Evolutionary conservation across 2,329 filamentous ascomycete species (phyloP).

Genomic region (Nothomitra cinnamomea): DNA sequence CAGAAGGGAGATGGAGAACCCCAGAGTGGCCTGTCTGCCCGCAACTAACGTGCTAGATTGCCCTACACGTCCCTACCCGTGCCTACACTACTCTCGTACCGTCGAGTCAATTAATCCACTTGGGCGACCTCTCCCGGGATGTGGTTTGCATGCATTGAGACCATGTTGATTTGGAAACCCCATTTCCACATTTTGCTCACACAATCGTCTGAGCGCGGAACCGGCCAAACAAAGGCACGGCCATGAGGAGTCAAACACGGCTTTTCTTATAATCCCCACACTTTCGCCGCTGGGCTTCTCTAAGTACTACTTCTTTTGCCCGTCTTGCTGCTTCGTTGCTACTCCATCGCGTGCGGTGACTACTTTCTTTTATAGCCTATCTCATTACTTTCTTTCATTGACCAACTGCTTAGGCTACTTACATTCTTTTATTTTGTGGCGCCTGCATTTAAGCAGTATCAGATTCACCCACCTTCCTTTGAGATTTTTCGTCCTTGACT

Average conservation of each 20-base stretch:
- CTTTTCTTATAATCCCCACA: not conserved
- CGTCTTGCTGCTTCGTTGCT: slow-evolving; percentile 16
- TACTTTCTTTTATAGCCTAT: slow-evolving; percentile 28
- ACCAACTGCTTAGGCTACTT: slow-evolving; percentile 39
- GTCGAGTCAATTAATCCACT: too few relatives aligned
- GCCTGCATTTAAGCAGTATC: slow-evolving; percentile 7
- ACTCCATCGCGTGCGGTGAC: slow-evolving; percentile 22
- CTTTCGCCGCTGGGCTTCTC: slow-evolving; percentile 3
- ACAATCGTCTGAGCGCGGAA: not conserved
- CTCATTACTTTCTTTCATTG: slow-evolving; percentile 26
- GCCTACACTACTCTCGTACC: too few relatives aligned
- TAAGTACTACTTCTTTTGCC: slow-evolving; percentile 10
- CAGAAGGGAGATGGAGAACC: too few relatives aligned
- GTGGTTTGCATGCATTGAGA: not conserved
- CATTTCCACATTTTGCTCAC: not conserved
- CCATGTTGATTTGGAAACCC: slow-evolving; percentile 2
- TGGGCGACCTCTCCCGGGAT: too few relatives aligned
- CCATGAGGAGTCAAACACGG: not conserved
- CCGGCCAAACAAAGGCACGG: not conserved
- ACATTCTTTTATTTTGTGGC: slow-evolving; percentile 7
- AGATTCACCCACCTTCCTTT: slow-evolving; percentile 5
- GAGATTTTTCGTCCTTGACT: not conserved
- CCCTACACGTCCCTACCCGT: too few relatives aligned
- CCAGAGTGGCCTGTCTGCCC: too few relatives aligned
- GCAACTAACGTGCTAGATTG: too few relatives aligned